Evolutionary conservation across 495 filamentous ascomycete species (phyloP).

Genomic region (Pyrenula massariospora): DNA sequence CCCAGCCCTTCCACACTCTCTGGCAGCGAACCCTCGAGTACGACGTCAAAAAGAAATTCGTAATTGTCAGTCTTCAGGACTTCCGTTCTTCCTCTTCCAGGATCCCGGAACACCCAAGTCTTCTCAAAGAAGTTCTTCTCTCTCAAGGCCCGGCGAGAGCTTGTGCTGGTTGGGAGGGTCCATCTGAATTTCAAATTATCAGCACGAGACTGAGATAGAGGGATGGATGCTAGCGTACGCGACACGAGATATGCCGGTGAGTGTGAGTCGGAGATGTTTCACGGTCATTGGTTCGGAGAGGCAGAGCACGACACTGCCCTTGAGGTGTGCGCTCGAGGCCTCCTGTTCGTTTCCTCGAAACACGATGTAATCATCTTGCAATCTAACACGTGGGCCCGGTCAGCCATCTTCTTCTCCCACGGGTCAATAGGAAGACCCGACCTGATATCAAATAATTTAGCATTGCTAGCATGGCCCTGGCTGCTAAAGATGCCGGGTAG

Average conservation of each 20-base stretch:
- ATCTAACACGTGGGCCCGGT: conserved; percentile 29
- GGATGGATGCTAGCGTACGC: conserved; percentile 44
- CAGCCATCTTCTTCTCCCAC: background rate
- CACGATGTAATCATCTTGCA: conserved; percentile 69
- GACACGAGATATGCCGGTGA: conserved; percentile 59
- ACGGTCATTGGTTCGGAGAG: conserved; percentile 55
- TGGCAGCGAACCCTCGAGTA: conserved; percentile 60
- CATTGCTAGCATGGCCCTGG: conserved; percentile 32
- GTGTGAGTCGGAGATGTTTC: conserved; percentile 57
- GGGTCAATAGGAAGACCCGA: conserved; percentile 14
- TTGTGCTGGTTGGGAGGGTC: conserved; percentile 32
- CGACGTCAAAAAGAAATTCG: conserved; percentile 78
- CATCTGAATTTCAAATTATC: conserved; percentile 19
- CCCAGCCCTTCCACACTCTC: conserved; percentile 84
- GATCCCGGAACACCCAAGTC: conserved; percentile 40
- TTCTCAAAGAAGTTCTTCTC: conserved; percentile 46
- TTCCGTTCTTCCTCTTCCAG: conserved; percentile 40
- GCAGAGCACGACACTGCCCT: conserved; percentile 65
- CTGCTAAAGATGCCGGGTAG: conserved; percentile 40
- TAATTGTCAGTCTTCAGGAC: conserved; percentile 68
- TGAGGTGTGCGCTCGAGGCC: conserved; percentile 61
- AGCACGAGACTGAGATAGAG: background rate
- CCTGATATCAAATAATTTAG: conserved; percentile 47
- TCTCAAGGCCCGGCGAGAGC: conserved; percentile 33
- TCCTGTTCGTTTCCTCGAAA: conserved; percentile 67